phyloP scores from a whole-genome alignment of 805 yeast genomes.

The Yarrowia sp. region DNA sequence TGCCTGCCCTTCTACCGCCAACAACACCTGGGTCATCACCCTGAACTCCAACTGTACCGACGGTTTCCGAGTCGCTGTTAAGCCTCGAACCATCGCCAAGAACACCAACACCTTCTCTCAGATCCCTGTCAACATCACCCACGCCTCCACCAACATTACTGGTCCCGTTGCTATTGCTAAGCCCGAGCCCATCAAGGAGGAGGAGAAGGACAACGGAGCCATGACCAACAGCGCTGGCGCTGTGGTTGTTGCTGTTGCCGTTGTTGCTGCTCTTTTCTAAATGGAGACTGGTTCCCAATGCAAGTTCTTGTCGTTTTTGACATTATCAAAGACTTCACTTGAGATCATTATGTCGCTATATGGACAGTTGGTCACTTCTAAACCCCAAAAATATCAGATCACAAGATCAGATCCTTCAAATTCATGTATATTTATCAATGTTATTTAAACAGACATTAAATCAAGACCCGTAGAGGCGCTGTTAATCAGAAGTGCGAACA shows the following conservation, averaged over 20 bases:
- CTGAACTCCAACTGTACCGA: conserved; percentile 9
- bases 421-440: conserved; percentile 10
- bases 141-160: conserved; percentile 12
- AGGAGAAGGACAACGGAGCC: conserved; percentile 14
- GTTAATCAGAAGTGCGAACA: too few relatives aligned
- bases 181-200: conserved; percentile 8
- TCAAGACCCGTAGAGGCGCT: too few relatives aligned
- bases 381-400: background rate
- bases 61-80: conserved; percentile 20
- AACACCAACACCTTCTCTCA: conserved; percentile 8
- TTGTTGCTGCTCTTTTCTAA: background rate
- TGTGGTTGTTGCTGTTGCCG: conserved; percentile 11
- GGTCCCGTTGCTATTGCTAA: background rate
- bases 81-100: conserved; percentile 14
- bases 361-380: background rate
- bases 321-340: too few relatives aligned
- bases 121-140: conserved; percentile 23
- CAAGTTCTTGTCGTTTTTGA: too few relatives aligned
- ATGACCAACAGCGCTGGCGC: conserved; percentile 20
- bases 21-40: conserved; percentile 16
- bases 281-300: too few relatives aligned
- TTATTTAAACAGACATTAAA: too few relatives aligned
- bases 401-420: background rate
- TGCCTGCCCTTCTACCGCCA: conserved; percentile 19
- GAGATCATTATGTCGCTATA: background rate